Conservation (phyloP, 106 monocot genomes). For the Dactylorhiza incarnata region DNA sequence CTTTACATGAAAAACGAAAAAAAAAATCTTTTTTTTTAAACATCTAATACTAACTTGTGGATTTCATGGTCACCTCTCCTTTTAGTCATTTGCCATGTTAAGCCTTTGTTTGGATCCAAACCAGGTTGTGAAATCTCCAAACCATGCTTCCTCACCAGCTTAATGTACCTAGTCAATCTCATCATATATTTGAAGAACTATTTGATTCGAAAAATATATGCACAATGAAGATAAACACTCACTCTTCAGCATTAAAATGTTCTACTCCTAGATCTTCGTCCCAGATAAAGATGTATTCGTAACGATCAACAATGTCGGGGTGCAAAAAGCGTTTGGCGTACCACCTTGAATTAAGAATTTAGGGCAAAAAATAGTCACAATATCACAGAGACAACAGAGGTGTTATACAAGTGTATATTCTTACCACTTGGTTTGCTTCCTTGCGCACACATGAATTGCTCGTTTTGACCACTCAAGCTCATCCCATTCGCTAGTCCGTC, state of each 20-base stretch:
- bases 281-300: conserved; percentile 62
- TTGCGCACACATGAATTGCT: conserved; percentile 44
- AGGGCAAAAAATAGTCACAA: neutral
- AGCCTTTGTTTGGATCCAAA: conserved; percentile 39
- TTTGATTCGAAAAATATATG: neutral
- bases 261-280: conserved; percentile 61
- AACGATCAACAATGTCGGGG: conserved; percentile 45
- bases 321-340: conserved; percentile 54
- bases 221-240: neutral
- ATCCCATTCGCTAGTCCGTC: conserved; percentile 45
- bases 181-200: neutral
- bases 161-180: conserved; percentile 33
- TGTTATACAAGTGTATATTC: neutral
- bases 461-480: conserved; percentile 60
- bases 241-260: conserved; percentile 59
- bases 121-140: conserved; percentile 57
- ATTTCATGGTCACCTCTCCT: conserved; percentile 46
- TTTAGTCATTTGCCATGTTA: conserved; percentile 57
- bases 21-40: neutral
- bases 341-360: conserved; percentile 28
- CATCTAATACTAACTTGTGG: conserved; percentile 36
- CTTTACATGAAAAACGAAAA: neutral
- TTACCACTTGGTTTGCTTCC: conserved; percentile 56
- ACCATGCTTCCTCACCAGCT: conserved; percentile 45
- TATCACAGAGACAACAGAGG: neutral